Evolutionary conservation across 176 grass and related monocot genomes (phyloP), one percentile per base, ranked within the genome.

Genomic region (Elaeis guineensis): DNA sequence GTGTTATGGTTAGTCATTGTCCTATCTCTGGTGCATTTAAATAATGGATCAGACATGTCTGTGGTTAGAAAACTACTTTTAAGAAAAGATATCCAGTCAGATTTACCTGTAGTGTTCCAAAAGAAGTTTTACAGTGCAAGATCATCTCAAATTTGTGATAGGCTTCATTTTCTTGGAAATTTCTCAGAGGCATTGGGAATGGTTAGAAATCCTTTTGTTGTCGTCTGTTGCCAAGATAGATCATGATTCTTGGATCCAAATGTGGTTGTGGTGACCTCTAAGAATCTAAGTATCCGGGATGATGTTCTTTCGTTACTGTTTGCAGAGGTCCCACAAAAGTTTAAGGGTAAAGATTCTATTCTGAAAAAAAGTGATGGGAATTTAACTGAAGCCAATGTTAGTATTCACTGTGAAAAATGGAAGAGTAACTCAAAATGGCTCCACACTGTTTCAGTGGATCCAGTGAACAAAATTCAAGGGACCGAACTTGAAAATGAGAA

Each of bases 101-200:
- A 77, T 84, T 75, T 95, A 59, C 90, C 83, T 68, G 0, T 0
- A 0, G 29, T 69, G 32, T 95, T 90, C 53, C 77, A 63, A n/a
- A 15, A 56, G 15, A 86, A 59, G 77, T 61, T 95, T 16, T 5
- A 17, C 16, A 6, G 21, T 51, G 16, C 30, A 35, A 19, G 63
- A 55, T 0, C 2, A 14, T 57, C n/a, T 35, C 56, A 16, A 53
- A 5, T 2, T 5, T 14, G 1, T 20, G 17, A 49, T 65, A 5
- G 1, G 16, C 8, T 3, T 64, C 35, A 66, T 7, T 79, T 75
- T 71, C 24, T 8, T 21, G 51, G n/a, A 19, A 17, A 19, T 51
- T 83, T 95, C 72, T 64, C 68, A 58, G 80, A 90, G 72, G 83
- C 79, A 65, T 77, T 95, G 29, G 56, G 24, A 17, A 63, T 64